Evolutionary conservation across 2,329 filamentous ascomycete species (phyloP), one percentile per base, ranked within the genome.

Genomic region (Furcasterigmium furcatum): DNA sequence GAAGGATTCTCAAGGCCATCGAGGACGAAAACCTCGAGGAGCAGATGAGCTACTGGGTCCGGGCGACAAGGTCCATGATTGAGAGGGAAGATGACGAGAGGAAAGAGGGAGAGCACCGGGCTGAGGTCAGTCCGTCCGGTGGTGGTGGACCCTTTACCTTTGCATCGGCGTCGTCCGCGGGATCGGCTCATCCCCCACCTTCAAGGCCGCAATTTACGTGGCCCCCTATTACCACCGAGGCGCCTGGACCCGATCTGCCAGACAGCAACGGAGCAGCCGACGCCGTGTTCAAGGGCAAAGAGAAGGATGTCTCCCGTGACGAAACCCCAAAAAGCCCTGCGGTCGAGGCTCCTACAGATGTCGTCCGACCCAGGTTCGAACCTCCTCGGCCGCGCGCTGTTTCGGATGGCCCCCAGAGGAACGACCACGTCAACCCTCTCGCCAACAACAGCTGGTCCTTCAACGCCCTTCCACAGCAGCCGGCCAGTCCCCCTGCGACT

Each of bases 401-500:
- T 41, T 84, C 81, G 1, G 81, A 84, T 54, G 80, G 80, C 0
- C 77, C 77, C 4, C 67, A 66, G 36, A 57, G 61, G 6, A 65
- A 64, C 4, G 63, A 68, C 9, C 61, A 62, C 3, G 64, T 74
- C 44, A 76, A 80, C 42, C 74, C 76, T 1, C 58, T 84, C 14
- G 80, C 72, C 1, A 79, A 79, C 56, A 82, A 82, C 50, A 84
- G 66, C 52, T 85, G 81, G 82, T 74, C 73, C 0, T 84, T 84
- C 52, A 65, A 69, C 4, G 64, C 63, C 20, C 50, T 78, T 8
- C 61, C 66, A 18, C 42, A 55, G 10, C 49, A 60, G 8, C 16
- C n/a, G 10, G n/a, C 34, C 3, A 14, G n/a, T n/a, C n/a, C 19
- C 44, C 8, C 34, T n/a, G n/a, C n/a, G n/a, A n/a, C n/a, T n/a